A percentile compares a stretch with the other conserved stretches of the same genome.
Conservation (phyloP, 169 alveolate genomes). For the Perkinsus olseni region DNA sequence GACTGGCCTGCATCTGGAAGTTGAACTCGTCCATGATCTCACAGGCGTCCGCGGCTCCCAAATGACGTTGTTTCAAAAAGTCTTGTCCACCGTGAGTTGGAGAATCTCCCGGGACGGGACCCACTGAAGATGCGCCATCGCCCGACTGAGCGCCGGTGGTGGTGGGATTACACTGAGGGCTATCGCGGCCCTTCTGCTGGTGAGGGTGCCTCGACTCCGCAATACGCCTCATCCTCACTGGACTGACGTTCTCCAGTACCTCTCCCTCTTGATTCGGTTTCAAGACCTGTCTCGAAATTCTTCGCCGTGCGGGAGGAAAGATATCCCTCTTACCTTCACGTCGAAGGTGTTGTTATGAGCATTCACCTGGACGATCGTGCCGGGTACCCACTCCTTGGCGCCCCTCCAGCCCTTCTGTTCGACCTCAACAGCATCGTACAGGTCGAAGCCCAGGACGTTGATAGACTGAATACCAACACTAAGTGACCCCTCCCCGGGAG, state of each 20-base stretch:
- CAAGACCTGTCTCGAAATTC: not conserved
- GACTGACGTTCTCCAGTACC: not conserved
- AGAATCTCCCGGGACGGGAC: not conserved
- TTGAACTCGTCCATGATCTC: not conserved
- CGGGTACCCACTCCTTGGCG: not conserved
- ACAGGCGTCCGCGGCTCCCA: not conserved
- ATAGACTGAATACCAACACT: not conserved
- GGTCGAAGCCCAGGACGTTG: not conserved
- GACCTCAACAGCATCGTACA: not conserved
- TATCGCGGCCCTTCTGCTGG: not conserved
- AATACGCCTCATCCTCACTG: not conserved
- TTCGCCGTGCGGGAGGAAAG: not conserved
- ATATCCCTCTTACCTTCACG: not conserved
- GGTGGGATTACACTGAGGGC: not conserved
- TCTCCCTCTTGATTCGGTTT: not conserved
- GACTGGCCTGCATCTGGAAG: not conserved
- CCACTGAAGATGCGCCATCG: not conserved
- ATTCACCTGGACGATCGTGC: not conserved
- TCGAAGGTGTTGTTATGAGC: not conserved
- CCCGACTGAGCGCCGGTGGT: not conserved
- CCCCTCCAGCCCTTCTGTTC: not conserved
- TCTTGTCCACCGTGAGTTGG: not conserved
- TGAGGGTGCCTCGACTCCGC: not conserved
- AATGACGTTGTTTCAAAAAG: not conserved
- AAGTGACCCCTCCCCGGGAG: not conserved